Conservation (phyloP, 2,329 filamentous ascomycete species). For the Botrytis hyacinthi region DNA sequence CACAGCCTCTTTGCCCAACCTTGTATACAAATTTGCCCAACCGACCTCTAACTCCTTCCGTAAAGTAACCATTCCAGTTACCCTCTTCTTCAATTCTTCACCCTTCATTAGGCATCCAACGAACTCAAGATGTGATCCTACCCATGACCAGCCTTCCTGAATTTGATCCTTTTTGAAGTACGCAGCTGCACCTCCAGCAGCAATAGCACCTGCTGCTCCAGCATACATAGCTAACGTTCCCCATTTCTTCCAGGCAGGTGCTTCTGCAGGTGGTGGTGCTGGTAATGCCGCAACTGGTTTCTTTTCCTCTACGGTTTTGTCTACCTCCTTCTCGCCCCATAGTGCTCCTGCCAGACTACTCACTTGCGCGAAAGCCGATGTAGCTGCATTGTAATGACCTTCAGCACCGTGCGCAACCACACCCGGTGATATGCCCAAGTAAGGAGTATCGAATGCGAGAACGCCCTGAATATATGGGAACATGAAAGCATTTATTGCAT, state of each 20-base stretch:
- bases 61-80: slow-evolving; percentile 65
- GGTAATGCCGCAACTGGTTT: slow-evolving; percentile 43
- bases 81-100: slow-evolving; percentile 74
- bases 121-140: slow-evolving; percentile 87
- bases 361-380: slow-evolving; percentile 65
- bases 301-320: slow-evolving; percentile 37
- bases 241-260: slow-evolving; percentile 69
- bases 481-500: slow-evolving; percentile 62
- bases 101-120: slow-evolving; percentile 84
- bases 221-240: slow-evolving; percentile 83
- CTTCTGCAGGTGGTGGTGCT: slow-evolving; percentile 43
- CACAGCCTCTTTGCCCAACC: slow-evolving; percentile 67
- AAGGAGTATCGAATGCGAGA: slow-evolving; percentile 92
- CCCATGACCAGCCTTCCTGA: slow-evolving; percentile 74
- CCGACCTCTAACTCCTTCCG: slow-evolving; percentile 66
- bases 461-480: slow-evolving; percentile 92
- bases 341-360: slow-evolving; percentile 65
- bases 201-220: slow-evolving; percentile 78
- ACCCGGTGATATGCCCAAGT: slow-evolving; percentile 74
- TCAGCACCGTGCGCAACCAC: slow-evolving; percentile 87
- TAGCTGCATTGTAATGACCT: slow-evolving; percentile 75
- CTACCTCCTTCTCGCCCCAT: slow-evolving; percentile 53
- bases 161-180: slow-evolving; percentile 84
- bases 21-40: slow-evolving; percentile 84
- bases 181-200: slow-evolving; percentile 78